Percentiles rank a stretch among this genome's conserved stretches.
Evolutionary conservation across 2,329 filamentous ascomycete species (phyloP).

Genomic region (Pseudocercospora macadamiae): DNA sequence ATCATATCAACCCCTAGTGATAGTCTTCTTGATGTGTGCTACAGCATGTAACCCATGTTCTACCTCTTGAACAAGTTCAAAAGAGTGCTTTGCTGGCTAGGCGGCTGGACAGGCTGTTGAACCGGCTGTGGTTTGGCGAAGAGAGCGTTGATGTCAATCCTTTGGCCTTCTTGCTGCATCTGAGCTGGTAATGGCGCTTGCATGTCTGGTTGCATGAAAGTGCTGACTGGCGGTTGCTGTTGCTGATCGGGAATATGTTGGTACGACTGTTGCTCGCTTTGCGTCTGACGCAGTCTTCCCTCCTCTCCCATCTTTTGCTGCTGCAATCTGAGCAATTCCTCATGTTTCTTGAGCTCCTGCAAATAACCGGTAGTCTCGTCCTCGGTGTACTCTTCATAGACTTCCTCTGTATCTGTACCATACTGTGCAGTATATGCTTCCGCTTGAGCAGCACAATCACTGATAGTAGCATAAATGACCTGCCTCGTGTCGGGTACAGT

Average conservation of each 20-base stretch:
- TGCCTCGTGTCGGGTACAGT: constrained; percentile 46
- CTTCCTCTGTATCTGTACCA: no score
- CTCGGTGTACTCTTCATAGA: no score
- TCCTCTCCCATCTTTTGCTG: no score
- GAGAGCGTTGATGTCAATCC: constrained; percentile 32
- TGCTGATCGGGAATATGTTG: constrained; percentile 29
- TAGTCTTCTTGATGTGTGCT: neutral
- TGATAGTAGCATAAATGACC: constrained; percentile 58
- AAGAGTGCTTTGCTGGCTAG: constrained; percentile 30
- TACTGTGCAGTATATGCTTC: constrained; percentile 36
- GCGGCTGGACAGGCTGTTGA: constrained; percentile 7
- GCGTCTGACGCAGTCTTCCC: no score
- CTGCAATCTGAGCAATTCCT: no score
- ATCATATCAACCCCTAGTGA: no score
- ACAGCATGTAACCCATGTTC: neutral
- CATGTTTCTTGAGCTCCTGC: no score
- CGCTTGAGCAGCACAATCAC: constrained; percentile 58
- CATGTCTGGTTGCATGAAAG: constrained; percentile 42
- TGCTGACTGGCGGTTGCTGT: neutral
- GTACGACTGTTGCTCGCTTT: constrained; percentile 26
- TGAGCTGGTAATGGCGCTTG: constrained; percentile 46
- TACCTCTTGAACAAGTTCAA: constrained; percentile 35
- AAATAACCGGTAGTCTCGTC: no score
- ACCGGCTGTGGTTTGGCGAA: constrained; percentile 24
- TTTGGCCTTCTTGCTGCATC: constrained; percentile 51